Conservation (phyloP, 1,284 basidiomycete species). For the Boletus mariae region DNA sequence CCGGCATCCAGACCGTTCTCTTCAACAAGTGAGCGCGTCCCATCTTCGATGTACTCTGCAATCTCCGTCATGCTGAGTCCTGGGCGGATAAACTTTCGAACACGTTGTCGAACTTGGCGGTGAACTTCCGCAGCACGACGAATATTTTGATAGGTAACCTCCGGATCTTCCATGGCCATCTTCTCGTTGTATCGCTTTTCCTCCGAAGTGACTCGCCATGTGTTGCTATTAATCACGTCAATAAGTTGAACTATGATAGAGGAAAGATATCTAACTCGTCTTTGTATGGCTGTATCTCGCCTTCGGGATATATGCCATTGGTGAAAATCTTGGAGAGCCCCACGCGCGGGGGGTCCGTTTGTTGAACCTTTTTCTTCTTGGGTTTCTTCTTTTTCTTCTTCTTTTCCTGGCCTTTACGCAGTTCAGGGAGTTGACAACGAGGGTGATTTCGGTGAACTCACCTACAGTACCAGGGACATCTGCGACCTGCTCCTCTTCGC, state of each 20-base stretch:
- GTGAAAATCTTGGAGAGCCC: constrained; percentile 90
- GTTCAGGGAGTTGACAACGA: not conserved
- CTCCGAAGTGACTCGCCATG: constrained; percentile 85
- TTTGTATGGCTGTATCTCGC: constrained; percentile 89
- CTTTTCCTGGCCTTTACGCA: constrained; percentile 62
- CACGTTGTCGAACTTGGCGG: constrained; percentile 84
- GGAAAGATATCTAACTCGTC: constrained; percentile 62
- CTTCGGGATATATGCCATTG: constrained; percentile 84
- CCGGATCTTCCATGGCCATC: constrained; percentile 73
- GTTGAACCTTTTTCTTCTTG: constrained; percentile 79
- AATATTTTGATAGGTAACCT: constrained; percentile 83
- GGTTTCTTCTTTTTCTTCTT: constrained; percentile 95
- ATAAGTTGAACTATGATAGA: constrained; percentile 1
- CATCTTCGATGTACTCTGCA: constrained; percentile 90
- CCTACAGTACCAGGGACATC: constrained; percentile 20
- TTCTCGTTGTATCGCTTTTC: constrained; percentile 87
- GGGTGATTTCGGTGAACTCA: constrained; percentile 12
- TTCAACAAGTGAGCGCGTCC: constrained; percentile 87
- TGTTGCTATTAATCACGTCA: constrained; percentile 52
- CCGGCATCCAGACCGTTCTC: constrained; percentile 84
- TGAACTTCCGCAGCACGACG: constrained; percentile 95
- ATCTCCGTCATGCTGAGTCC: constrained; percentile 97
- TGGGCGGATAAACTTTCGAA: constrained; percentile 81
- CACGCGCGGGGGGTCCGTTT: constrained; percentile 92
- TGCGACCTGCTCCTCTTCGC: constrained; percentile 27